Base-by-base conservation (phyloP, 805 yeast species). In the Starmerella bacillaris region DNA sequence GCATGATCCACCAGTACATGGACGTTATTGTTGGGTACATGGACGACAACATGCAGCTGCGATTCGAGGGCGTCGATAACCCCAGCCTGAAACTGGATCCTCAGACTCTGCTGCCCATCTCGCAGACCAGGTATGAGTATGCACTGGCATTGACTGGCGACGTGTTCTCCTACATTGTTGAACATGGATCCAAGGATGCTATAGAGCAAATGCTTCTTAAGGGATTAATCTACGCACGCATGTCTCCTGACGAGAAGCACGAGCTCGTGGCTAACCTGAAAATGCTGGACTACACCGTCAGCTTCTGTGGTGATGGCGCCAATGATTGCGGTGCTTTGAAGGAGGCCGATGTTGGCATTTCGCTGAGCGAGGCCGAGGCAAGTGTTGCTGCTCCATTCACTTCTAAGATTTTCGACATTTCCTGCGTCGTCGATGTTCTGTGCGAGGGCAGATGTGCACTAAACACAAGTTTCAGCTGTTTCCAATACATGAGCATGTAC, bases 231-330 rank as follows among this genome's bases (percentile, higher is more conserved):
- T 89, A 74, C 59, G 96, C 99, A 0, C 65, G 99, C 44, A 89
- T 89, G 99, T 84, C 96, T 0, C 99, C 99, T 0, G 98, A 92
- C 56, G 99, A 89, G 55, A 89, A 89, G 51, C 94, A 89, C 54
- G 98, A 89, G 56, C 62, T 89, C 32, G 94, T 89, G 24, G 84
- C 78, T 48, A 80, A 77, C 51, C 59, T 89, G 11, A 94, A 83
- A 54, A 65, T 63, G 17, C 51, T 89, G 16, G 94, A 84, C 49
- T 86, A 86, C 52, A 80, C 93, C 0, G 92, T 82, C 32, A 94
- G 95, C 2, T 89, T 89, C 56, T 89, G 96, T 58, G 99, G 99
- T 24, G 99, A 89, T 59, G 99, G 99, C 44, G 99, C 99, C 4
- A 89, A 89, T 56, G 99, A 89, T 53, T 89, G 96, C 58, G 98